Percentiles rank a stretch among this genome's conserved stretches.
These are phyloP conservation scores for Tephrocybe sp. DNA, from an alignment of 768 basidiomycete species.

Conservation along the genomic window DNA sequence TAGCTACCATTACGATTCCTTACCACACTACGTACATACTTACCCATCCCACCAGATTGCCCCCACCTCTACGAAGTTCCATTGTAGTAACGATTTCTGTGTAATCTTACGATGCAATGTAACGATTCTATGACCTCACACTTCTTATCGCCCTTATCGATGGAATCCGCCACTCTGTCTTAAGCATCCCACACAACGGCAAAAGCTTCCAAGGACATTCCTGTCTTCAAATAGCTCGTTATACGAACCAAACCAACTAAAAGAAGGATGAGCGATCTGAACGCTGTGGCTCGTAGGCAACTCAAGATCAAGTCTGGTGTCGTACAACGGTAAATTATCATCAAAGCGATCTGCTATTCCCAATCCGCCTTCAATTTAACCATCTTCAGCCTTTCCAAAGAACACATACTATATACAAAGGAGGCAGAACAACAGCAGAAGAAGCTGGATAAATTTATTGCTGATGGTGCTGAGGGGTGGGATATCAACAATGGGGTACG, in stretches of 20 bases:
- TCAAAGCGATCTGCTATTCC: conserved; percentile 17
- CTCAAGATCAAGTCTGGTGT: conserved; percentile 77
- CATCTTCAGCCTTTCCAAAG: conserved; percentile 59
- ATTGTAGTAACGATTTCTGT: conserved; percentile 46
- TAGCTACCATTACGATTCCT: conserved; percentile 15
- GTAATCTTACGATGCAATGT: conserved; percentile 43
- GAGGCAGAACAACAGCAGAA: conserved; percentile 61
- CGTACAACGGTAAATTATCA: conserved; percentile 67
- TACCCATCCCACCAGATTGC: conserved; percentile 17
- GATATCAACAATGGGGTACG: conserved; percentile 74
- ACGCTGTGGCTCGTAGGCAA: conserved; percentile 52
- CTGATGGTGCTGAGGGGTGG: conserved; percentile 69
- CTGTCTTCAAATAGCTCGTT: background rate
- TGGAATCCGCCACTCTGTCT: conserved; percentile 5
- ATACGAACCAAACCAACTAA: conserved; percentile 1
- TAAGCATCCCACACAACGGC: background rate
- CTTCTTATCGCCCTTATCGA: conserved; percentile 16
- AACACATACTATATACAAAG: conserved; percentile 61
- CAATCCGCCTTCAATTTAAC: conserved; percentile 7
- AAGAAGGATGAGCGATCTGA: conserved; percentile 47
- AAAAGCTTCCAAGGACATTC: background rate
- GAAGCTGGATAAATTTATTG: conserved; percentile 62
- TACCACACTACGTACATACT: conserved; percentile 6
- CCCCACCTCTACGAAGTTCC: conserved; percentile 35
- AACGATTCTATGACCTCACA: conserved; percentile 24